Base-by-base conservation (phyloP, 2,329 filamentous ascomycete species). In the Kalmusia sp. region DNA sequence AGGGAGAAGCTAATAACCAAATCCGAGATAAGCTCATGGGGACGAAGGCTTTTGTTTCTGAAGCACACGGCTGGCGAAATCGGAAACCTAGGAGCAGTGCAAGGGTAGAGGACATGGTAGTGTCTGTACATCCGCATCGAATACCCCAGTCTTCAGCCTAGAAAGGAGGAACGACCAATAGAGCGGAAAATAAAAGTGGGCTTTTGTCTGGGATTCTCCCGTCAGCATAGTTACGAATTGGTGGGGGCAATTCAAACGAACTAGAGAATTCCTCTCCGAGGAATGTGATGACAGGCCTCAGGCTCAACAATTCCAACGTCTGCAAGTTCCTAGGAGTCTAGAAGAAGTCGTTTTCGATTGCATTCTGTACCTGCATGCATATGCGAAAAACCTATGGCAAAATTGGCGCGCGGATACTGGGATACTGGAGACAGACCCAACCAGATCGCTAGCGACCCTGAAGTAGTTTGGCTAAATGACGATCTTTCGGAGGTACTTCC, bases 401-500 rank as follows among this genome's bases (percentile, higher is more conserved):
- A n/a, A 15, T 24, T 24, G 28, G 12, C 28, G 12, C 12, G 41
- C 28, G 19, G 30, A 25, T 34, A 8, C 17, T 9, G 17, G 34
- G 34, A 6, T 17, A 17, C 15, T n/a, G 4, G 9, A n/a, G 19
- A n/a, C 25, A 19, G 15, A 17, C 17, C 39, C 27, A 30, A 9
- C 39, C 7, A 43, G 25, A 15, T 43, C 27, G 19, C 8, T 24
- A 45, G 30, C 28, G 30, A 34, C 41, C 30, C 28, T 45, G 12
- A 34, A 45, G 28, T 14, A 15, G 41, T 24, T 34, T 34, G 41
- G 41, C 8, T 45, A 45, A 45, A 45, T 45, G 41, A 45, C 30
- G 30, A 45, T 33, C 41, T 34, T 15, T 34, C 41, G 41, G 41
- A 34, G 17, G 28, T 24, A 33, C 41, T 45, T 15, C 41, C 41